Percentiles rank a stretch among this genome's conserved stretches.
Conservation (phyloP, 139 green algal genomes). For the Zygnema cylindricum region DNA sequence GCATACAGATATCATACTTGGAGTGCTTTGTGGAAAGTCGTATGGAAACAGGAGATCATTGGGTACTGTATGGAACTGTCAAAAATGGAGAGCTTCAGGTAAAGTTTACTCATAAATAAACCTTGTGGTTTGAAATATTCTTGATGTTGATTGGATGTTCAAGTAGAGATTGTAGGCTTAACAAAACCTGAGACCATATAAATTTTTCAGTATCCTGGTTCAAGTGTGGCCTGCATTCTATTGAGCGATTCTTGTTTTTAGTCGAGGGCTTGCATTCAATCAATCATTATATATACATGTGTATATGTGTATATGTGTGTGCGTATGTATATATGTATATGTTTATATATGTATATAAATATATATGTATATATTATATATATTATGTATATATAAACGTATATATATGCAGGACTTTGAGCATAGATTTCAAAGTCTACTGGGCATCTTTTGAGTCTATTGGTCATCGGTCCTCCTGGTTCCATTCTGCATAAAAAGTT, state of each 20-base stretch:
- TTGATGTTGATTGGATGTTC: too few species aligned
- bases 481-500: too few species aligned
- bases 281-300: too few species aligned
- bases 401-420: too few species aligned
- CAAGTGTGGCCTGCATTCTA: neutral
- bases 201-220: neutral
- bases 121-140: too few species aligned
- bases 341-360: too few species aligned
- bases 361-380: too few species aligned
- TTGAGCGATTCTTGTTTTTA: neutral
- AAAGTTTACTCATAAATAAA: neutral
- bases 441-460: slow-evolving; percentile 9
- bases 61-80: slow-evolving; percentile 80
- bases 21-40: slow-evolving; percentile 73
- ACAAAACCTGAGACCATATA: too few species aligned
- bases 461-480: neutral
- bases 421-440: slow-evolving; percentile 2
- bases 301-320: too few species aligned
- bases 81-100: slow-evolving; percentile 75
- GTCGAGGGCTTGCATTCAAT: neutral
- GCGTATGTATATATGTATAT: too few species aligned
- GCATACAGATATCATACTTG: slow-evolving; percentile 70
- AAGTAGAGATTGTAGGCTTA: too few species aligned
- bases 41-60: slow-evolving; percentile 89
- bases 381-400: too few species aligned